Evolutionary conservation across 2,329 filamentous ascomycete species (phyloP), one percentile per base, ranked within the genome.

Genomic region (Aspergillus pseudoterreus): DNA sequence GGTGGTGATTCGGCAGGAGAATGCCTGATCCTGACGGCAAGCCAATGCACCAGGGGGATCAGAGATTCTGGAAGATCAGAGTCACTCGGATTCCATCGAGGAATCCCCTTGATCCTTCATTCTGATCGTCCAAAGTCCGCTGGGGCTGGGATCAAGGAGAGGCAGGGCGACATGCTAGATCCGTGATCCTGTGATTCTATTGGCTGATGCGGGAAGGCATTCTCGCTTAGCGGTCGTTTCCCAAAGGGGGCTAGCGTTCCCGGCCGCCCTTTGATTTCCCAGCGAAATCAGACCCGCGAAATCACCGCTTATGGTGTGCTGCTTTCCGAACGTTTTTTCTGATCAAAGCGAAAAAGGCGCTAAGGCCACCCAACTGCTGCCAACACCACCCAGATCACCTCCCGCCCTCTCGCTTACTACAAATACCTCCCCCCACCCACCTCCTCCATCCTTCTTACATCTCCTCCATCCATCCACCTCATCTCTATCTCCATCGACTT

Each of bases 341-440:
- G 60, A 64, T 65, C 59, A 58, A 64, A 63, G 52, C 49, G 58
- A 30, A 57, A 58, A 43, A 45, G 42, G 57, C 62, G 62, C 62
- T 64, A 62, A 61, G 60, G 47, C 59, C 58, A 53, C 56, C 57
- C 56, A 60, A 53, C 45, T 61, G 53, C 57, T 57, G 59, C 54
- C 56, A 60, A 56, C 49, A 42, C 49, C 54, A 56, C 56, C 59
- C 60, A 70, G 67, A 72, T 71, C 68, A 72, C 63, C 55, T 57
- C 51, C 61, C 63, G 62, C 45, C 57, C 55, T 52, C 57, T 66
- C 61, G 62, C 53, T 61, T 61, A 59, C 64, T 72, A 69, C 67
- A 70, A 71, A 71, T 73, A 72, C 71, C 62, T 63, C 58, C 68
- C 70, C 70, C 68, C 67, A 68, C 70, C 65, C 68, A 49, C 61